These are phyloP conservation scores for Phyllostachys edulis DNA, from an alignment of 176 grass and related monocot genomes.

Conservation along the genomic window DNA sequence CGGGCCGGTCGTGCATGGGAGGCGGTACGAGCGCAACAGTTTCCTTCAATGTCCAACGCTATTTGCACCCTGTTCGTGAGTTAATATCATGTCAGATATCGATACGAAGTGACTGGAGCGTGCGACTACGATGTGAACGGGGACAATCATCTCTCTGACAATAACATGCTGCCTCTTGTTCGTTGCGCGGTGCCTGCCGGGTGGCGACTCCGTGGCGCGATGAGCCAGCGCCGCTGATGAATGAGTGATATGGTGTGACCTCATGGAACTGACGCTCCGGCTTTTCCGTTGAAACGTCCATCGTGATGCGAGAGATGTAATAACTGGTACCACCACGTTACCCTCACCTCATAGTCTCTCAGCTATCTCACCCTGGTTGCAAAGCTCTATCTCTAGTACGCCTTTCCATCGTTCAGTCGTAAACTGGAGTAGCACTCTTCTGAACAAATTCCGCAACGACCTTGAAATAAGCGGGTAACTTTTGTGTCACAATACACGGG, in stretches of 20 bases:
- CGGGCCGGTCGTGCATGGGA: neutral
- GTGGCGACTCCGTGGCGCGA: neutral
- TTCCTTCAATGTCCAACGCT: too few species aligned
- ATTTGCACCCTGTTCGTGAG: neutral
- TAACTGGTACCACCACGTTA: neutral
- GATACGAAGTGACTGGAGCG: neutral
- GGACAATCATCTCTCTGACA: constrained; percentile 34
- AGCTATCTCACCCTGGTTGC: neutral
- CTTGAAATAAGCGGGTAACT: neutral
- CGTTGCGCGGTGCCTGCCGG: neutral
- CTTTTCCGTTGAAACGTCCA: constrained; percentile 11
- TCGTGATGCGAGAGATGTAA: neutral
- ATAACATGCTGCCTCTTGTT: neutral
- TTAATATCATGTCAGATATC: neutral
- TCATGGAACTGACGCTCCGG: neutral
- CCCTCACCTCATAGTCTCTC: neutral
- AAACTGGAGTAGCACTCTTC: neutral
- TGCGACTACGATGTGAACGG: constrained; percentile 35
- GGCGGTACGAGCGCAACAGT: neutral
- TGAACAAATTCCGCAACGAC: neutral
- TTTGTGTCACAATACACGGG: neutral
- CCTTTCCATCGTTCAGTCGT: neutral
- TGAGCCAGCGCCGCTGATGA: neutral
- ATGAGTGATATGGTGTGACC: neutral
- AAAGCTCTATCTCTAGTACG: neutral